Base-by-base conservation (phyloP, 768 basidiomycete species). In the Mycena belliarum region DNA sequence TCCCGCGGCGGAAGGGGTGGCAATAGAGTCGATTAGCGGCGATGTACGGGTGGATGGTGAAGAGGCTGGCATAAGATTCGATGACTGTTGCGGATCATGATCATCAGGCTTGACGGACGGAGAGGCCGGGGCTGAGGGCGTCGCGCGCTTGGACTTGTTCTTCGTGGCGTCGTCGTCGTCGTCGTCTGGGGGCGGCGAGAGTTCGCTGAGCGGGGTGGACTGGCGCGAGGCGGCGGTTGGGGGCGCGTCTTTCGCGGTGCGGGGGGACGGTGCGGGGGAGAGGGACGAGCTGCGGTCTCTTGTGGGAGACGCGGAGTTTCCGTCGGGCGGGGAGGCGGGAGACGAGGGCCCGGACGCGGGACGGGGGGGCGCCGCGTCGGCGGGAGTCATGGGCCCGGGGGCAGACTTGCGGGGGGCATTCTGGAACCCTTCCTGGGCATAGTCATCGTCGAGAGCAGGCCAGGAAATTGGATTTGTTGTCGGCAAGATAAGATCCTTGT, bases 121-220 rank as follows among this genome's bases (percentile, higher is more conserved):
- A 2, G 63, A 29, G 26, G 60, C 62, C 6, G 69, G 64, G 16
- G 60, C 48, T 59, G 66, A 32, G 49, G 25, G 64, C 65, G 42
- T 57, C 42, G 52, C 43, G 57, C 57, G 42, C 41, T 64, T 52
- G 12, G 20, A 28, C 41, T 37, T 43, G 4, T 49, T 68, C 48
- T 69, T 68, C 32, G 40, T 7, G 49, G 76, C 72, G 50, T 72
- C 71, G 4, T 77, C 75, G 25, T 83, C 83, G 45, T 84, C 83
- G 23, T 76, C 75, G 64, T 84, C 83, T 38, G 86, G 83, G 0
- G 86, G 79, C 1, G 87, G 85, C 9, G 89, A 89, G 24, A 90
- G 82, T 60, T 90, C 89, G 63, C 86, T 90, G 67, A 92, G 82
- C 4, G 89, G 89, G 0, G 89, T 89, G 21, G 86, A 86, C 56